A percentile compares a stretch with the other conserved stretches of the same genome.
These are phyloP conservation scores for Omphalotus guepiniiformis DNA, from an alignment of 768 basidiomycete species.

Conservation along the genomic window DNA sequence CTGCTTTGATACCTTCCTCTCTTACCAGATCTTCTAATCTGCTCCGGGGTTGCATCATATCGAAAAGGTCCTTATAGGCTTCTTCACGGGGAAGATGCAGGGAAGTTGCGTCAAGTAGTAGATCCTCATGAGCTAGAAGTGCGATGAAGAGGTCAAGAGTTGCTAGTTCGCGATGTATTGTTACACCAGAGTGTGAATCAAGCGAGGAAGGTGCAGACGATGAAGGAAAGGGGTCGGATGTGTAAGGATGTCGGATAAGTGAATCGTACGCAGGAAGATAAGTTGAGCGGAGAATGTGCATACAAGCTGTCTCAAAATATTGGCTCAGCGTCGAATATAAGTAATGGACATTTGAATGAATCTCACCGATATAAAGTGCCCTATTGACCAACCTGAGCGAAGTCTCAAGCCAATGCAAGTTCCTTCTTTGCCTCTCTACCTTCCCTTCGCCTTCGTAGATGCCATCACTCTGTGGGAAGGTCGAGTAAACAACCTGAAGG, in stretches of 20 bases:
- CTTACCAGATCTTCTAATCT: conserved; percentile 70
- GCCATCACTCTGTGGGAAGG: conserved; percentile 46
- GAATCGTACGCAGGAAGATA: conserved; percentile 65
- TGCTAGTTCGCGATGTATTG: conserved; percentile 64
- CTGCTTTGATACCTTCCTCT: conserved; percentile 36
- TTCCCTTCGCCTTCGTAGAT: conserved; percentile 36
- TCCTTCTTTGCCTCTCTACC: conserved; percentile 56
- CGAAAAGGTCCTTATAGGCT: conserved; percentile 75
- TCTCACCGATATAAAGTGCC: conserved; percentile 47
- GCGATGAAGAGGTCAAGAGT: conserved; percentile 78
- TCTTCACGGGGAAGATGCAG: conserved; percentile 76
- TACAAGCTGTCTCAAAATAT: conserved; percentile 42
- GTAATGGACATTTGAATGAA: not conserved
- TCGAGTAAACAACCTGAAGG: conserved; percentile 62
- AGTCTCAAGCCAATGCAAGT: conserved; percentile 66
- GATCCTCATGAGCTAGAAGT: conserved; percentile 75
- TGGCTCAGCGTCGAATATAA: not conserved
- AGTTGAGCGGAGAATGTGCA: conserved; percentile 76
- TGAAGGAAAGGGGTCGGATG: conserved; percentile 63
- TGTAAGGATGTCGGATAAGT: conserved; percentile 63
- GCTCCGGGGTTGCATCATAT: conserved; percentile 67
- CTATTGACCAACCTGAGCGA: conserved; percentile 63
- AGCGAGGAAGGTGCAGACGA: conserved; percentile 10
- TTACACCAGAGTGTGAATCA: conserved; percentile 28
- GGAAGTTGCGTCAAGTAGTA: conserved; percentile 69